These are phyloP conservation scores for Geopyxis carbonaria DNA, from an alignment of 495 filamentous ascomycete species.

Conservation along the genomic window DNA sequence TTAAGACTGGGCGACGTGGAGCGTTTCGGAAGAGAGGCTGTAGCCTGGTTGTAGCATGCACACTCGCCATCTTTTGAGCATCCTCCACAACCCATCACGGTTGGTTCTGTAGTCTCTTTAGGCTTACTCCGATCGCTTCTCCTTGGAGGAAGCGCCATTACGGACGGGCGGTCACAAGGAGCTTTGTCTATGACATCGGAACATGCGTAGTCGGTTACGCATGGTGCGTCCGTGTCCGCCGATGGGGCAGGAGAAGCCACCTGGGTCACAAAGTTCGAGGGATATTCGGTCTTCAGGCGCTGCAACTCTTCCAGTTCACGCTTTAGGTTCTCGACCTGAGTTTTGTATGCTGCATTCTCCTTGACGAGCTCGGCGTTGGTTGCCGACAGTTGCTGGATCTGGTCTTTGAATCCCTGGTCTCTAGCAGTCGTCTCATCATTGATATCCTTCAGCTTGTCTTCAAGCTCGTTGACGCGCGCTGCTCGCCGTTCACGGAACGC, in stretches of 20 bases:
- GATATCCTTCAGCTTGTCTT: constrained; percentile 59
- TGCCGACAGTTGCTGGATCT: constrained; percentile 31
- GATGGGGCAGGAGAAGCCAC: constrained; percentile 22
- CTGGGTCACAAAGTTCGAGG: too few species aligned
- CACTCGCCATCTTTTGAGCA: constrained; percentile 35
- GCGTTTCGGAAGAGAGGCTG: constrained; percentile 20
- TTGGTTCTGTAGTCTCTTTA: constrained; percentile 16
- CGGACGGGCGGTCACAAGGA: constrained; percentile 9
- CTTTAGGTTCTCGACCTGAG: constrained; percentile 16
- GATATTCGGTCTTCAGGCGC: too few species aligned
- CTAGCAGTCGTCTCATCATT: constrained; percentile 36
- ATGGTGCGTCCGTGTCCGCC: constrained; percentile 11
- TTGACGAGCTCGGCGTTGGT: constrained; percentile 16
- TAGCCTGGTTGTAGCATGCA: constrained; percentile 36
- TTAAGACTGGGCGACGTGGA: constrained; percentile 3
- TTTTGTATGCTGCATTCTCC: constrained; percentile 14
- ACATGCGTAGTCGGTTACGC: constrained; percentile 9
- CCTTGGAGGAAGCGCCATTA: neutral
- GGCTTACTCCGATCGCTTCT: constrained; percentile 26
- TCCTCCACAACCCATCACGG: constrained; percentile 33
- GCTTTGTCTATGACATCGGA: constrained; percentile 15
- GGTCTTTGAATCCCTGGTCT: constrained; percentile 29
- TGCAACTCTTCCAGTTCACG: constrained; percentile 27
- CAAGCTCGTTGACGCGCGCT: constrained; percentile 67
- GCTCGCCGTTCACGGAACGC: constrained; percentile 79